Base-by-base conservation (phyloP, 2,329 filamentous ascomycete genomes). In the Chaetothyriales sp. region DNA sequence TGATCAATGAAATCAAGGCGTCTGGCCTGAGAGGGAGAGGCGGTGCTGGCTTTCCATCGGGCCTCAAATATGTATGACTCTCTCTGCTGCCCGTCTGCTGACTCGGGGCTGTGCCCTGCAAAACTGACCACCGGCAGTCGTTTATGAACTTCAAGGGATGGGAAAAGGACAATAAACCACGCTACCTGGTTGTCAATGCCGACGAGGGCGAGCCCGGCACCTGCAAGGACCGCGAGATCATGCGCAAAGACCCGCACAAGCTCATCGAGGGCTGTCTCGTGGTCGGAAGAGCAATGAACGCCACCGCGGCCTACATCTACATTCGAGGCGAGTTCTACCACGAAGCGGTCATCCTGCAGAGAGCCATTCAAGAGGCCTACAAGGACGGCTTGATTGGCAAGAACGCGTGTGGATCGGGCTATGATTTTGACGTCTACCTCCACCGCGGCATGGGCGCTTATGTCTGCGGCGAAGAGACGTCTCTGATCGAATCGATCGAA, bases 81-180 rank as follows among this genome's bases (percentile, higher is more conserved):
- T 25, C 22, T 25, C 3, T 3, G 6, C 22, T 75, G 51, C 37
- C 45, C n/a, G 22, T 33, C 25, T 19, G 20, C 20, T 19, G 29
- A 29, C 19, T 18, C 44, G 45, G 33, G 43, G 19, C 47, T 28
- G 6, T 43, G 33, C 48, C 9, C 3, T 44, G 7, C 28, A 15
- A 9, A 22, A 53, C 51, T 49, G 18, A 46, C 20, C 54, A 63
- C 64, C 48, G 58, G 44, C 65, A 94, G 89, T 95, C 89, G 48
- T 98, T 98, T 73, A 98, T 98, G 92, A 98, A 98, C 78, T 89
- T 90, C 77, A 95, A 95, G 74, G 92, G 89, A 64, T 98, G 92
- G 92, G 90, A 98, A 65, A 94, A 98, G 74, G 92, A 97, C 69
- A 85, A 72, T 63, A 94, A 94, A 73, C 92, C 92, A 60, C 83